Conservation (phyloP, 2,329 filamentous ascomycete genomes). For the Ophiostoma quercus region DNA sequence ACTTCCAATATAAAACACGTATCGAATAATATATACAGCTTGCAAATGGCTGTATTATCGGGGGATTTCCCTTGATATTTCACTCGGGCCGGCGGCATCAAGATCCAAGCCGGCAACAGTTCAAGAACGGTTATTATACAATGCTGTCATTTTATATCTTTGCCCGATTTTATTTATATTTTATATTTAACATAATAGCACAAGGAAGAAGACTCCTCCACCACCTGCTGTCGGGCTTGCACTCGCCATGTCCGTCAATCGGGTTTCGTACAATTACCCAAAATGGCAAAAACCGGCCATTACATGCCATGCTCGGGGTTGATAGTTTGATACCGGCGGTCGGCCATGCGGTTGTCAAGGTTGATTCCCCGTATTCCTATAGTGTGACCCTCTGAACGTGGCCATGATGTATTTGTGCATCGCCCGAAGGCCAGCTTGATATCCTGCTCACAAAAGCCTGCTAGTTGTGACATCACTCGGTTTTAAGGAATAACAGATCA, state of each 20-base stretch:
- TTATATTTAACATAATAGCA: not conserved
- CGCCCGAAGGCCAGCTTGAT: not conserved
- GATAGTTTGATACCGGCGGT: not conserved
- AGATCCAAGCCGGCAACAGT: not conserved
- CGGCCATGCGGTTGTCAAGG: not conserved
- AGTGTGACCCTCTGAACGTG: too few relatives aligned
- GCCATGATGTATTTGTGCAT: too few relatives aligned
- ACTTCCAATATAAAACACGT: not conserved
- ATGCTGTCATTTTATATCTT: not conserved
- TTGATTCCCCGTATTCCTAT: not conserved
- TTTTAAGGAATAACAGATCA: not conserved
- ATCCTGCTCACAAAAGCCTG: not conserved
- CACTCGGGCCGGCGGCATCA: not conserved
- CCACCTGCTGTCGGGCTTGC: not conserved
- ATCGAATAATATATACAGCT: not conserved
- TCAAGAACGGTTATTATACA: not conserved
- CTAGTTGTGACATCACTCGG: too few relatives aligned
- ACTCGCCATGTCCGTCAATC: not conserved
- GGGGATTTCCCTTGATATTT: not conserved
- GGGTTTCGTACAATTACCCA: constrained; percentile 11
- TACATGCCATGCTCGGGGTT: not conserved
- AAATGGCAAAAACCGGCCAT: constrained; percentile 9
- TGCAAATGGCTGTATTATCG: not conserved
- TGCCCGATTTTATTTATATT: not conserved
- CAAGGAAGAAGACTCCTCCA: not conserved